phyloP scores from a whole-genome alignment of 192 early-diverging fungal genomes.

The Backusella tuberculispora region DNA sequence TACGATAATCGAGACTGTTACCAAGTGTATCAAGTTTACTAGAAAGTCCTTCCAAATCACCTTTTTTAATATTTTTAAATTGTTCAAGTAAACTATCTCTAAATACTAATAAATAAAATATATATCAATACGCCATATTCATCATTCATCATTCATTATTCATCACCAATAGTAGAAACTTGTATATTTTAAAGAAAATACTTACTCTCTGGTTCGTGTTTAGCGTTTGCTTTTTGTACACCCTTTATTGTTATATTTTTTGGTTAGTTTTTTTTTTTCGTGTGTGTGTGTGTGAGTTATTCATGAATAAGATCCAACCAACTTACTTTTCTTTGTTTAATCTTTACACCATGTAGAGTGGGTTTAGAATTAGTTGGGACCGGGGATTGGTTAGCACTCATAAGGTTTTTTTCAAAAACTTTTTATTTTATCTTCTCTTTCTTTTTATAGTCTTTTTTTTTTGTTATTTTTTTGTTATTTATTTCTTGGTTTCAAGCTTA shows the following conservation, averaged over 20 bases:
- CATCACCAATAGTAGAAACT: not conserved
- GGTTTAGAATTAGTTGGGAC: slow-evolving; percentile 48
- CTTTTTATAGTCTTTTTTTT: too few relatives aligned
- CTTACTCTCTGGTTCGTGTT: slow-evolving; percentile 66
- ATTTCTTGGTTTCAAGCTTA: too few relatives aligned
- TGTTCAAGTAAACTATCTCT: slow-evolving; percentile 59
- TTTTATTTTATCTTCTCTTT: too few relatives aligned
- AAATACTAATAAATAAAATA: slow-evolving; percentile 46
- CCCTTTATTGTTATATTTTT: slow-evolving; percentile 39
- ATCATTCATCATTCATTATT: too few relatives aligned
- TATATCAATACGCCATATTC: too few relatives aligned
- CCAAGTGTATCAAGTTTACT: slow-evolving; percentile 77
- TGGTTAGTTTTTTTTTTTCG: too few relatives aligned
- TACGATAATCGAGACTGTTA: slow-evolving; percentile 91
- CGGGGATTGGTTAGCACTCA: slow-evolving; percentile 54
- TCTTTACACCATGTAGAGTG: slow-evolving; percentile 70
- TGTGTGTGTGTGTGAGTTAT: too few relatives aligned
- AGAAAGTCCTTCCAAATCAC: slow-evolving; percentile 76
- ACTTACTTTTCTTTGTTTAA: slow-evolving; percentile 67
- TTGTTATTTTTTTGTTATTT: too few relatives aligned
- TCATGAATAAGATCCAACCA: too few relatives aligned
- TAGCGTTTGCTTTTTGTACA: slow-evolving; percentile 68
- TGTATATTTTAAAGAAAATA: too few relatives aligned
- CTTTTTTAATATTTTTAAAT: slow-evolving; percentile 49
- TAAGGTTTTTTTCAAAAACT: not conserved